Conservation (phyloP, 176 grass and related monocot species). For the Musa acuminata region DNA sequence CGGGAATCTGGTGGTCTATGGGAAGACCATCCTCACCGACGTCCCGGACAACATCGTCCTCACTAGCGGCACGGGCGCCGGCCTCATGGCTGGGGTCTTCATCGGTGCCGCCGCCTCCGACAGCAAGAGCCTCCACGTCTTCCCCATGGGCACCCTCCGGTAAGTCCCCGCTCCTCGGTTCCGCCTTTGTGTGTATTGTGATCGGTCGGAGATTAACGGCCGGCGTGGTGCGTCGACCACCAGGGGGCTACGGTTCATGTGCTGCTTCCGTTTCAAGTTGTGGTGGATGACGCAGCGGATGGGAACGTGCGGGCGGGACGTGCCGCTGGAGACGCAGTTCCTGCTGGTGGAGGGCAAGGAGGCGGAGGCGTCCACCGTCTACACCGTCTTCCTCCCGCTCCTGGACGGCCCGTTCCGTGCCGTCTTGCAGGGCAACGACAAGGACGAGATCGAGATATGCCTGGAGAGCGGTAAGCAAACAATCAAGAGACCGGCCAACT, state of each 20-base stretch:
- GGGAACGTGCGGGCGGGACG: constrained; percentile 46
- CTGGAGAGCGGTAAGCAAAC: constrained; percentile 61
- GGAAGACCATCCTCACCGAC: constrained; percentile 55
- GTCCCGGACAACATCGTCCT: constrained; percentile 49
- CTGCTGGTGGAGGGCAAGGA: constrained; percentile 59
- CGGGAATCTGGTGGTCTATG: constrained; percentile 45
- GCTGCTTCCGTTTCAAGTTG: constrained; percentile 62
- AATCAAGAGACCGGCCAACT: no score
- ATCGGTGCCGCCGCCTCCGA: constrained; percentile 42
- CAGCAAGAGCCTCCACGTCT: constrained; percentile 59
- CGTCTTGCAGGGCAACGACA: constrained; percentile 57
- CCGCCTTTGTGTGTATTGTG: not conserved
- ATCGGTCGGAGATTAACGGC: not conserved
- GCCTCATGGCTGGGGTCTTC: constrained; percentile 38
- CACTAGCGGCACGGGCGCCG: constrained; percentile 25
- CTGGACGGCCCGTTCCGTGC: constrained; percentile 72
- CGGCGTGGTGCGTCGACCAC: not conserved
- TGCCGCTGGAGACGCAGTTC: constrained; percentile 88
- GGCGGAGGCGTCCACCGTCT: constrained; percentile 26
- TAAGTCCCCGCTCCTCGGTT: constrained; percentile 1
- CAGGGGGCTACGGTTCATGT: constrained; percentile 62
- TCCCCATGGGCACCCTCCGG: constrained; percentile 64
- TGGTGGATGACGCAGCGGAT: constrained; percentile 83
- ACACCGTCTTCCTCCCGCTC: constrained; percentile 66
- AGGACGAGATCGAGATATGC: constrained; percentile 56